Evolutionary conservation across 805 yeast species (phyloP), one percentile per base, ranked within the genome.

Genomic region (Ogataea saltuana): DNA sequence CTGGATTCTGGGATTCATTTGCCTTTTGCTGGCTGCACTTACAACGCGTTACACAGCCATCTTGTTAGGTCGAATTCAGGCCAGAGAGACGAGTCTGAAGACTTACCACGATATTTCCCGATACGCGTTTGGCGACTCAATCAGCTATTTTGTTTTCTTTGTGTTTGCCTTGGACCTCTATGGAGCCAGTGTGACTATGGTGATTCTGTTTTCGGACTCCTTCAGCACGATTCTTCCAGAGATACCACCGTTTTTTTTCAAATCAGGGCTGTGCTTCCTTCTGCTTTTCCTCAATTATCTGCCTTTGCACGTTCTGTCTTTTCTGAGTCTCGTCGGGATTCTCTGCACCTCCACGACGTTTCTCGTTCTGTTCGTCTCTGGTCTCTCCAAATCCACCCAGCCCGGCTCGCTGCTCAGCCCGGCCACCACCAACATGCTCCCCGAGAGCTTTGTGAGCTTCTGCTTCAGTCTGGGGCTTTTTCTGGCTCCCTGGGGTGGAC

Each of bases 401-500:
- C 96, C 97, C 0, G 97, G 97, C 0, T 87, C 96, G 0, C 68
- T 89, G 33, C 41, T 81, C 13, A 56, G 68, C 15, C 79, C 83
- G 10, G 82, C 83, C 75, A 74, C 76, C 5, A 84, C 93, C 0
- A 76, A 81, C 49, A 32, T 84, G 46, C 80, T 79, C 73, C 97
- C 97, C 2, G 56, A 61, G 5, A 68, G 75, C 8, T 54, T 65
- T 12, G 61, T 72, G 5, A 78, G 76, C 48, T 69, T 80, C 23
- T 71, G 85, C 35, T 68, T 84, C 34, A 73, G 84, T 7, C 64
- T 83, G 43, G 91, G 91, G 2, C 71, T 85, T 21, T 72, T 81
- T 45, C 75, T 85, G 73, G 88, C 90, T 3, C 88, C 89, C 10
- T 85, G 87, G 80, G 91, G 91, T 44, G 93, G 93, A 2, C 91